A percentile compares a stretch with the other conserved stretches of the same genome.
These are phyloP conservation scores for Xylariaceae sp. DNA, from an alignment of 2,329 filamentous ascomycete species.

Conservation along the genomic window DNA sequence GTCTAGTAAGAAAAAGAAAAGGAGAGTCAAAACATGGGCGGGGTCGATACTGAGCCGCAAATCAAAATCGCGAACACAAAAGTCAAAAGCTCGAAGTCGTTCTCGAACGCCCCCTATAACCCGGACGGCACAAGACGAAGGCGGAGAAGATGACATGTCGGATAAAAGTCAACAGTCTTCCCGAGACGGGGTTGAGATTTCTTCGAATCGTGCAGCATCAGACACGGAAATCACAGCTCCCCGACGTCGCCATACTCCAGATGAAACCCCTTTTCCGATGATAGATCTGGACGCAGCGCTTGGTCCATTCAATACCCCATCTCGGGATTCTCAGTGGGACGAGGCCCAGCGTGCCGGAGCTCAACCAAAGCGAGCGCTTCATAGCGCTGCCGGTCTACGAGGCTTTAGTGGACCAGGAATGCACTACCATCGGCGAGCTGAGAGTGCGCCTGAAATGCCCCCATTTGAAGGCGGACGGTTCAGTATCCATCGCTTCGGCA, in stretches of 20 bases:
- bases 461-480: conserved; percentile 65
- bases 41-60: conserved; percentile 66
- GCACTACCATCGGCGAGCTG: conserved; percentile 74
- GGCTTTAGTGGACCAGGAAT: conserved; percentile 67
- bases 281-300: conserved; percentile 94
- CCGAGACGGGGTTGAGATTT: conserved; percentile 40
- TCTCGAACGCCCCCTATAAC: conserved; percentile 48
- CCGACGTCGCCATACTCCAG: conserved; percentile 40
- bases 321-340: conserved; percentile 63
- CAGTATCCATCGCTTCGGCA: conserved; percentile 61
- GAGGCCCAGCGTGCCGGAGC: conserved; percentile 60
- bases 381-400: conserved; percentile 71
- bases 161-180: conserved; percentile 30
- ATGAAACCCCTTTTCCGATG: conserved; percentile 72
- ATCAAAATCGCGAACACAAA: conserved; percentile 49
- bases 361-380: conserved; percentile 64
- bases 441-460: conserved; percentile 76
- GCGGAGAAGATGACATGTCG: conserved; percentile 26
- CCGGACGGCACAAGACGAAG: conserved; percentile 30
- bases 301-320: conserved; percentile 84
- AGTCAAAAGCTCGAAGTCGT: conserved; percentile 39
- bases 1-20: conserved; percentile 52
- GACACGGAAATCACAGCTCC: conserved; percentile 39
- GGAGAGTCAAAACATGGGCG: conserved; percentile 74
- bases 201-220: conserved; percentile 32